Evolutionary conservation across 1,284 basidiomycete species (phyloP), one percentile per base, ranked within the genome.

Genomic region (Puccinia coronata): DNA sequence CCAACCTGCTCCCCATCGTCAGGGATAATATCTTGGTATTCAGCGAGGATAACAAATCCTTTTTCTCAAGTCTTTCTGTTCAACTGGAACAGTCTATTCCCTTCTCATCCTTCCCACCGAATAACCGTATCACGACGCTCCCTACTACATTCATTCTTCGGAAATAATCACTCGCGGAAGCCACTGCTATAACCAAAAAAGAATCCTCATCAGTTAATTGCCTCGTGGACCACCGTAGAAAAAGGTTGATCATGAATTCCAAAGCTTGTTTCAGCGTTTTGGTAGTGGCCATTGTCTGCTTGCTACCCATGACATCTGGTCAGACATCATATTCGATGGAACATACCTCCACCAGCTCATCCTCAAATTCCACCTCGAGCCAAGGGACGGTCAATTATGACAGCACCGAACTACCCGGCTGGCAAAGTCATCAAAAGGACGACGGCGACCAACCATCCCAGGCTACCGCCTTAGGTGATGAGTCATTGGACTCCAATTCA

Each of bases 111-210:
- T n/a, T n/a, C n/a, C n/a, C 16, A 25, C 41, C 5, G 16, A 70
- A 14, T 31, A 49, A 20, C n/a, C 43, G 28, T 25, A 47, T 49
- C 31, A n/a, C 39, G 1, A 39, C 67, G n/a, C 67, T 70, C 67
- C 18, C 47, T 70, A 70, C 47, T 43, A 70, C 67, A 70, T 51
- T 70, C 67, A 43, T 70, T 70, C 43, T 49, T 70, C 39, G 47
- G 11, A 31, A 49, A 70, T 51, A 70, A 63, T n/a, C 61, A 20
- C 61, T 63, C 16, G 43, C 28, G 41, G 18, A 49, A 59, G 28
- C 28, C 57, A n/a, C n/a, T n/a, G 18, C 28, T 28, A 57, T 43
- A 41, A 43, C 20, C 47, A 51, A 70, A 49, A 28, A 70, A n/a
- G 11, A 5, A 25, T 2, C 16, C 41, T 11, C 41, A 47, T 25